phyloP scores from a whole-genome alignment of 805 yeast genomes.

The Sugiyamaella floridensis region DNA sequence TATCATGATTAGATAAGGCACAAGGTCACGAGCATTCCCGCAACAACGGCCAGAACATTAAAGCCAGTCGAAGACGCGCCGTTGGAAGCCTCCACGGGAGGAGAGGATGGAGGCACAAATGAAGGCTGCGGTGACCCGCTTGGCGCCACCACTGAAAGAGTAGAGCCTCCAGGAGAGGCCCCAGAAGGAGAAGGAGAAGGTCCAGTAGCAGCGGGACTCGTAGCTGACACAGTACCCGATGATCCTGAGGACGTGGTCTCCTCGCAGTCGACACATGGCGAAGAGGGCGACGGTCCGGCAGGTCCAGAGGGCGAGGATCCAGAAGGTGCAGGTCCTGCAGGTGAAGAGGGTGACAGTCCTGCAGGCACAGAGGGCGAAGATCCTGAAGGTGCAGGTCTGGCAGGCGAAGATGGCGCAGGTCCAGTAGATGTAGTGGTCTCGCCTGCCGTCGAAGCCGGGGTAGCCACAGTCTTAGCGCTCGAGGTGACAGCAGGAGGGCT shows the following conservation, averaged over 20 bases:
- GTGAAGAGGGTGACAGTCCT: neutral
- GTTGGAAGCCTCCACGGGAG: neutral
- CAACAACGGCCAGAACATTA: neutral
- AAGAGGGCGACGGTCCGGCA: neutral
- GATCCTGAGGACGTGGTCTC: neutral
- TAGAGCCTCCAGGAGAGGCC: slow-evolving; percentile 2
- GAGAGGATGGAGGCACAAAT: neutral
- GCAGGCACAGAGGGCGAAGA: neutral
- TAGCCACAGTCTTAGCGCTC: neutral
- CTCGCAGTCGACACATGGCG: neutral
- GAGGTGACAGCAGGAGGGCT: neutral
- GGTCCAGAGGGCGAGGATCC: neutral
- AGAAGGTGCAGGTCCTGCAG: neutral
- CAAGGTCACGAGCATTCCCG: neutral
- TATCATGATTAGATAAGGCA: neutral
- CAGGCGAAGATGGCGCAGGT: neutral
- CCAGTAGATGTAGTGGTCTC: neutral
- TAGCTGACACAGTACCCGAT: slow-evolving; percentile 2
- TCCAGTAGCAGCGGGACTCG: slow-evolving; percentile 2
- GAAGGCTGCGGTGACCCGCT: neutral
- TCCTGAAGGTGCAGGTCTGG: neutral
- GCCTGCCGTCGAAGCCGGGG: neutral
- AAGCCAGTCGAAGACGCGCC: neutral
- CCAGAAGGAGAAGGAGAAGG: neutral
- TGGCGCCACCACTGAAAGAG: neutral